Conservation (phyloP, 768 basidiomycete species). For the Russula foetens region DNA sequence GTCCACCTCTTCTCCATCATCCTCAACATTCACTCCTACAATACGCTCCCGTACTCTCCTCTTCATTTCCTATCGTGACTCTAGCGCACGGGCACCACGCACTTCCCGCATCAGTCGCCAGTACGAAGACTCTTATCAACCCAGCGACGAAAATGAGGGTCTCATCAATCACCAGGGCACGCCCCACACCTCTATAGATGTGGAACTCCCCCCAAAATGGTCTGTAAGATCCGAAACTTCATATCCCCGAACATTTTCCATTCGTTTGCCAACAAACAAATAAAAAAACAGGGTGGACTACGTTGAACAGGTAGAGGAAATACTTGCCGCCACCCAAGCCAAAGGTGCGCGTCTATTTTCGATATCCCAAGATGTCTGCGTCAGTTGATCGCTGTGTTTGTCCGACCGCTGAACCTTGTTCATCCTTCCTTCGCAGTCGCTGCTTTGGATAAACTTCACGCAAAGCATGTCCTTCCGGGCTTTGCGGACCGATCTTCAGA, state of each 20-base stretch:
- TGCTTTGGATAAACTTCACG: constrained; percentile 90
- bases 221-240: constrained; percentile 28
- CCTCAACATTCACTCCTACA: constrained; percentile 30
- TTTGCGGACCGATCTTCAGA: constrained; percentile 93
- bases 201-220: constrained; percentile 82
- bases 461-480: constrained; percentile 91
- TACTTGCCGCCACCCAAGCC: constrained; percentile 54
- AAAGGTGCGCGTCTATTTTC: constrained; percentile 57
- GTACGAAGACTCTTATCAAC: constrained; percentile 41
- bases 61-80: constrained; percentile 91
- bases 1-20: constrained; percentile 27
- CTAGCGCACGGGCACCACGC: constrained; percentile 43
- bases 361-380: constrained; percentile 9
- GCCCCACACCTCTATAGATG: constrained; percentile 45
- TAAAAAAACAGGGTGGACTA: constrained; percentile 69
- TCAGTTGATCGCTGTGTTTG: constrained; percentile 16
- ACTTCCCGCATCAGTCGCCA: constrained; percentile 28
- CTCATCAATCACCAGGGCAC: constrained; percentile 45
- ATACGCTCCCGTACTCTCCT: constrained; percentile 86
- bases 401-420: constrained; percentile 18
- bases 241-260: constrained; percentile 20
- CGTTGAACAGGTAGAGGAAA: constrained; percentile 80
- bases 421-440: constrained; percentile 45
- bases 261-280: not conserved
- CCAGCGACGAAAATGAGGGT: constrained; percentile 56